Percentiles rank a stretch among this genome's conserved stretches.
These are phyloP conservation scores for Mortierella sp. DNA, from an alignment of 371 early-diverging fungal species.

Conservation along the genomic window DNA sequence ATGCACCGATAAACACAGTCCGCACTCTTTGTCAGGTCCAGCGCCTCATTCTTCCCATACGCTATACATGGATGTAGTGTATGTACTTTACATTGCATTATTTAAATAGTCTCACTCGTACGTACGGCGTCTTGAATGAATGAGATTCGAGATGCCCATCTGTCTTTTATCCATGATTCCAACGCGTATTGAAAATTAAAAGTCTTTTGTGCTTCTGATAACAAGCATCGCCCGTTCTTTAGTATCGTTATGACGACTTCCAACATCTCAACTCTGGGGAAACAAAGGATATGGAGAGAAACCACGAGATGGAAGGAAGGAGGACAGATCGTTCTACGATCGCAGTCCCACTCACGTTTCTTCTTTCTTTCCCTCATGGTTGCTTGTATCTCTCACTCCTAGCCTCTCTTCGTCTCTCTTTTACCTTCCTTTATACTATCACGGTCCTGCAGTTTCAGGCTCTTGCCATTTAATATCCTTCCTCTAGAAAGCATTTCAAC, in stretches of 20 bases:
- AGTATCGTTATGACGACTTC: conserved; percentile 53
- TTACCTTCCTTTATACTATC: neutral
- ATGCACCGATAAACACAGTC: neutral
- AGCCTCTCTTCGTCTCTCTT: neutral
- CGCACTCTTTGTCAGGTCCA: neutral
- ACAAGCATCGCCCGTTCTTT: conserved; percentile 29
- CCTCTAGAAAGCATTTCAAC: neutral
- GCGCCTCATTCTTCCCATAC: no score
- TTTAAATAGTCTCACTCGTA: neutral
- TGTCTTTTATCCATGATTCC: conserved; percentile 27
- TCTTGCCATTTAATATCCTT: neutral
- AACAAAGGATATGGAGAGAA: conserved; percentile 36
- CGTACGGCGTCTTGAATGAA: neutral
- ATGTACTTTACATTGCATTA: neutral
- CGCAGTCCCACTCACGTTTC: conserved; percentile 4
- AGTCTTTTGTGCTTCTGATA: conserved; percentile 1
- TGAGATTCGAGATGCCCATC: conserved; percentile 40
- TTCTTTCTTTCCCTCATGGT: neutral
- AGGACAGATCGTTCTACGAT: conserved; percentile 29
- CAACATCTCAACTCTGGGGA: conserved; percentile 39
- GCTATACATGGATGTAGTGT: no score
- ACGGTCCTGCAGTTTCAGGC: neutral
- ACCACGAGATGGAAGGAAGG: conserved; percentile 4
- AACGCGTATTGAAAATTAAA: conserved; percentile 14
- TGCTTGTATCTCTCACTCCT: neutral